A percentile compares a stretch with the other conserved stretches of the same genome.
Evolutionary conservation across 1,284 basidiomycete genomes (phyloP).

Genomic region (Ganoderma boninense): DNA sequence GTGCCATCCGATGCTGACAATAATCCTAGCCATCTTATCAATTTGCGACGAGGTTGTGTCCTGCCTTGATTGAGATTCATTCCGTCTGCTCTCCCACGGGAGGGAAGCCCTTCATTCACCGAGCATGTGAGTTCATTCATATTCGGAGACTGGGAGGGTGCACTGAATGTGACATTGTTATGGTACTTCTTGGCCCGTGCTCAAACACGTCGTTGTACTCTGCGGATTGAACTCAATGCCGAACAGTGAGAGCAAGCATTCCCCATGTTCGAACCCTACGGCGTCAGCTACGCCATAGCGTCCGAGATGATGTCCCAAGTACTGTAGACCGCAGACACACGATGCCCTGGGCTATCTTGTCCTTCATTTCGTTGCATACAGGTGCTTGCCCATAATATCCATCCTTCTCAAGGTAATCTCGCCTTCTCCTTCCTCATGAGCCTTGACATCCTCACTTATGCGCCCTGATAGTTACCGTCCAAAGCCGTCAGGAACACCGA

Average conservation of each 20-base stretch:
- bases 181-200: constrained; percentile 42
- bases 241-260: constrained; percentile 91
- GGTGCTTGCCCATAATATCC: constrained; percentile 67
- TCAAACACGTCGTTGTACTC: constrained; percentile 40
- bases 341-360: constrained; percentile 70
- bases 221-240: constrained; percentile 40
- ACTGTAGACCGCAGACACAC: constrained; percentile 86
- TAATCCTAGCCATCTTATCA: constrained; percentile 54
- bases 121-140: constrained; percentile 73
- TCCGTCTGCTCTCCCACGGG: constrained; percentile 95
- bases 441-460: constrained; percentile 17
- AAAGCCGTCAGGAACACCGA: constrained; percentile 74
- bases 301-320: constrained; percentile 86
- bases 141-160: constrained; percentile 33
- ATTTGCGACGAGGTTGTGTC: constrained; percentile 82
- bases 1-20: constrained; percentile 24
- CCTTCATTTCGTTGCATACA: constrained; percentile 40
- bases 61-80: constrained; percentile 92
- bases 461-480: constrained; percentile 53
- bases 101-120: constrained; percentile 88
- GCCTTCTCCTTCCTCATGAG: constrained; percentile 23
- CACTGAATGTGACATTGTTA: constrained; percentile 45
- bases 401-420: constrained; percentile 68
- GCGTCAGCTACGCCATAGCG: constrained; percentile 93
- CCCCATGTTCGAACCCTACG: constrained; percentile 96